Base-by-base conservation (phyloP, 495 filamentous ascomycete species). In the Talaromyces thailandensis region DNA sequence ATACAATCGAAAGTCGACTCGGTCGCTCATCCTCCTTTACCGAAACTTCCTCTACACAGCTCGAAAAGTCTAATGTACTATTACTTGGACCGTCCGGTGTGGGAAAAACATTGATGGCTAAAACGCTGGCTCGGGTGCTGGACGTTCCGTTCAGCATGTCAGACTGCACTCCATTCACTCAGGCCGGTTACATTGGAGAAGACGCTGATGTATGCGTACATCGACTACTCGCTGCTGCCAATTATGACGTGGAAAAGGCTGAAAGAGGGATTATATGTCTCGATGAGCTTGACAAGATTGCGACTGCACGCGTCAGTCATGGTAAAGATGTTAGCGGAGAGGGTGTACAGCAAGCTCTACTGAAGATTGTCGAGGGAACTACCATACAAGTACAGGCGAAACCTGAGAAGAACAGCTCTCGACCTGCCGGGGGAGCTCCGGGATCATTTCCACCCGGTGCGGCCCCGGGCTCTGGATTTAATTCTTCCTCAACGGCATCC, bases 101-200 rank as follows among this genome's bases (percentile, higher is more conserved):
- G 4, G 94, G 94, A 0, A 98, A 98, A 74, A 98, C 95, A 0
- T 84, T 97, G 40, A 98, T 98, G 82, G 85, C 90, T 29, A 91
- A 93, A 78, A 91, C 88, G 0, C 77, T 93, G 18, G 89, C 89
- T 12, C 78, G 84, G 28, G 83, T 91, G 3, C 76, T 98, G 23
- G 92, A 94, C 58, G 94, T 98, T 1, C 95, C 94, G 0, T 97
- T 98, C 71, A 93, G 90, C 63, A 98, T 98, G 72, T 94, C 92
- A 62, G 95, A 98, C 70, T 98, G 95, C 74, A 98, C 95, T 14
- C 88, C 94, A 4, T 93, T 98, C 65, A 98, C 94, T 2, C 92
- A 96, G 78, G 92, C 94, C 6, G 94, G 94, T 14, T 98, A 98
- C 69, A 96, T 98, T 62, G 94, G 94, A 61, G 93, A 97, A 70